Base-by-base conservation (phyloP, 2,329 filamentous ascomycete genomes). In the Elsinoe ampelina region DNA sequence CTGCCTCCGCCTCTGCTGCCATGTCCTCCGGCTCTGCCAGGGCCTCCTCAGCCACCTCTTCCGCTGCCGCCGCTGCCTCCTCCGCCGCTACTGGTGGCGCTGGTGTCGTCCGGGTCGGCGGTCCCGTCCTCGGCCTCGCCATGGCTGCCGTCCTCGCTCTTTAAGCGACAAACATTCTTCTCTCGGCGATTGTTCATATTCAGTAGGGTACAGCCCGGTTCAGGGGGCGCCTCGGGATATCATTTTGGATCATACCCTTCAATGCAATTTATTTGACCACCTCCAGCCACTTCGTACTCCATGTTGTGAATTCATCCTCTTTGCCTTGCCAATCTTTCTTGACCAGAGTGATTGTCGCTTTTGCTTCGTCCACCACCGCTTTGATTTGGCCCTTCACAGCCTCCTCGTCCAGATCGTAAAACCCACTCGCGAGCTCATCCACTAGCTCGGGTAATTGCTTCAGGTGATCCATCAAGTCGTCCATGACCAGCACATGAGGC, bases 221-320 rank as follows among this genome's bases (percentile, higher is more conserved):
- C 43, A 32, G 51, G 43, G 7, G 57, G 58, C 55, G 58, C 54
- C 42, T 38, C 54, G 30, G 48, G 52, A 56, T 48, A 52, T 47
- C 30, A 52, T 35, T 20, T 36, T 22, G 50, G 36, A 39, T 45
- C 34, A 13, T 30, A 47, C 48, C 34, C 20, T 36, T 51, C 34
- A 48, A 43, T 38, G 12, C 42, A 50, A 19, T 57, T 52, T 32
- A 57, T 51, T 58, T 61, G 32, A 70, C 61, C 5, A 66, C 65
- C n/a, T 67, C 65, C 35, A 65, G 58, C 78, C 79, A 83, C 52
- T 78, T 81, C 50, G 73, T 75, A n/a, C 79, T 82, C 90, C 90
- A 95, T 13, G 80, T 75, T 0, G 84, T 86, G 66, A 95, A 95
- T 64, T 86, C 87, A 64, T 95, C 90, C 15, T 80, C 76, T 47